Evolutionary conservation across 2,329 filamentous ascomycete genomes (phyloP).

Genomic region (Aspergillus ibericus): DNA sequence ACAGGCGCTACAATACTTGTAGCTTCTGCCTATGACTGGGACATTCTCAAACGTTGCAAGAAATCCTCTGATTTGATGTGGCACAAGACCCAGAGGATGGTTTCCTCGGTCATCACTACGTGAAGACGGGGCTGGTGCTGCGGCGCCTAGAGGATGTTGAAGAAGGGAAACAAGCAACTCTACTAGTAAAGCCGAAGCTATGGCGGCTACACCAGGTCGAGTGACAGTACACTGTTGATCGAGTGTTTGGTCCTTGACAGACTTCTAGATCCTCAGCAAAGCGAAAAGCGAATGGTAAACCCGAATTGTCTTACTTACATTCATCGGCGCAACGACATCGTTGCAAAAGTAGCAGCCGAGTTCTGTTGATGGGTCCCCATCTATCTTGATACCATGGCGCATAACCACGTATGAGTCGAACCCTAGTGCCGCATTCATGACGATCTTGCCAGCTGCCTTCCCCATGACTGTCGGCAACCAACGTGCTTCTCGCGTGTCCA

Average conservation of each 20-base stretch:
- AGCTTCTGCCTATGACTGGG: constrained; percentile 57
- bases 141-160: constrained; percentile 68
- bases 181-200: constrained; percentile 86
- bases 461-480: constrained; percentile 97
- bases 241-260: constrained; percentile 88
- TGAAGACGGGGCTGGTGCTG: constrained; percentile 41
- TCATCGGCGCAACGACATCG: constrained; percentile 89
- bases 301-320: constrained; percentile 61
- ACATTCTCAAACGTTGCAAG: constrained; percentile 61
- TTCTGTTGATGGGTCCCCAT: constrained; percentile 59
- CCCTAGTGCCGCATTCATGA: constrained; percentile 92
- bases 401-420: constrained; percentile 98
- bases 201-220: constrained; percentile 84
- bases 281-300: constrained; percentile 11
- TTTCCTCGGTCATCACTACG: constrained; percentile 35
- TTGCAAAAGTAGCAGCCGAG: constrained; percentile 98
- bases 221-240: constrained; percentile 99
- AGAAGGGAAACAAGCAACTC: constrained; percentile 85
- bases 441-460: constrained; percentile 88
- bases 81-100: constrained; percentile 55
- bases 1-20: constrained; percentile 64
- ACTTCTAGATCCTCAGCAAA: constrained; percentile 54
- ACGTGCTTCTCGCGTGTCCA: constrained; percentile 91
- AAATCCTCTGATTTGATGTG: constrained; percentile 65
- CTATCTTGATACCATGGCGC: constrained; percentile 76